Evolutionary conservation across 495 filamentous ascomycete species (phyloP), one percentile per base, ranked within the genome.

Genomic region (Parathielavia hyrcaniae): DNA sequence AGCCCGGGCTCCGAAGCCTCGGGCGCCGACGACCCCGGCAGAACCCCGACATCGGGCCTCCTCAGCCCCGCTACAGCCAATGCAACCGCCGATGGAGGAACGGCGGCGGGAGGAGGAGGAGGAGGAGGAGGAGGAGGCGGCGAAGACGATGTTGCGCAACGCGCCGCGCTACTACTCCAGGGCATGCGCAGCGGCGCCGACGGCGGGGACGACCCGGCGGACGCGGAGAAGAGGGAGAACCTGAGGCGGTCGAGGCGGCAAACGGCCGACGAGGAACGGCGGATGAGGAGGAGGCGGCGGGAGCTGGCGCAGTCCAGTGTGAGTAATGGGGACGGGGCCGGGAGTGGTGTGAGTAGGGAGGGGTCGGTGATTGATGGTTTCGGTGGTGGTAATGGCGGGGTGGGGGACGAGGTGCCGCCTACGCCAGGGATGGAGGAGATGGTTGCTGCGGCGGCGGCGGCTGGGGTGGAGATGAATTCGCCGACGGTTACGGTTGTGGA

Each of bases 91-190:
- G 50, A 36, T 8, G 19, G 11, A 13, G 19, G 6, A 20, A 8
- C 32, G 1, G n/a, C 45, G 32, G 40, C 17, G 11, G 35, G 32
- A 67, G 59, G 75, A 68, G 55, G 74, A 72, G 14, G 61, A 66
- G 20, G 75, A 77, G 53, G 77, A 73, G 20, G 79, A 73, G 43
- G 84, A 79, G 54, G 81, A 80, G 83, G 81, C 48, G 81, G 80
- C 55, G 87, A 88, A 71, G 88, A 81, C 61, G 78, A 92, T 60
- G 78, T 96, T 36, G 91, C 89, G 13, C 85, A 89, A 58, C 85
- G 90, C 35, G 91, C 91, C 9, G 90, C 89, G 19, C 83, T 83
- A 58, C 78, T 96, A 71, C 77, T 96, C 46, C 86, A 91, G 61
- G 89, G 87, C 40, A 81, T 96, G 65, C 77, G 88, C 50, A 73